These are phyloP conservation scores for Knufia fluminis DNA, from an alignment of 2,329 filamentous ascomycete species.

Conservation along the genomic window DNA sequence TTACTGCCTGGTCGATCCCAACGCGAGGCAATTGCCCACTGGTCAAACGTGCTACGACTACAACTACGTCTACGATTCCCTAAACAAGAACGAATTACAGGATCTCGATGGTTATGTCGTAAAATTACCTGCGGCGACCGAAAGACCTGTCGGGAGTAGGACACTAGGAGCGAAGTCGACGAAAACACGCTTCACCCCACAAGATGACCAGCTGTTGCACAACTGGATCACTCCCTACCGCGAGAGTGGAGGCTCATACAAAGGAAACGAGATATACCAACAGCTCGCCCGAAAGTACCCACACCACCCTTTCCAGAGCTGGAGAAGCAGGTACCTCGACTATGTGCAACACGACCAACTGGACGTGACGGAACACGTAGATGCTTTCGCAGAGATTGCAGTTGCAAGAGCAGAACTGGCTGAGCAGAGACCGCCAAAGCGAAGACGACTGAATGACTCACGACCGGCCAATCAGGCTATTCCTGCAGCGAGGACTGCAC, in stretches of 20 bases:
- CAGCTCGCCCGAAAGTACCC: conserved; percentile 31
- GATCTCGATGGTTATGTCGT: conserved; percentile 40
- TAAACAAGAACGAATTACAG: conserved; percentile 40
- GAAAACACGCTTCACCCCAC: conserved; percentile 30
- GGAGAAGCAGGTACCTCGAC: conserved; percentile 40
- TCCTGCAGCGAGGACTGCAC: background rate
- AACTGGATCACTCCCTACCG: conserved; percentile 35
- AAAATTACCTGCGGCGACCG: conserved; percentile 32
- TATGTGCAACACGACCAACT: conserved; percentile 21
- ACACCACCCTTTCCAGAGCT: conserved; percentile 41
- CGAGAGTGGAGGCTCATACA: conserved; percentile 25
- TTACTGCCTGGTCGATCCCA: conserved; percentile 50
- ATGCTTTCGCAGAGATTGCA: conserved; percentile 1
- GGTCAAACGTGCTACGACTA: conserved; percentile 46
- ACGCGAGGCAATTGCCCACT: conserved; percentile 31
- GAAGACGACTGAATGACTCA: background rate
- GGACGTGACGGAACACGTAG: conserved; percentile 6
- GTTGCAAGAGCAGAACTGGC: background rate
- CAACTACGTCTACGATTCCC: conserved; percentile 47
- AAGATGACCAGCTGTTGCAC: conserved; percentile 38
- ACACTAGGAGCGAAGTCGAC: conserved; percentile 28
- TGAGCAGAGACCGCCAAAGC: background rate
- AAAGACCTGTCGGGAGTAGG: conserved; percentile 37
- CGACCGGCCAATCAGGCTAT: background rate
- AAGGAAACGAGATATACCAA: conserved; percentile 39